These are phyloP conservation scores for Magnaporthiopsis incrustans DNA, from an alignment of 2,329 filamentous ascomycete genomes.

Conservation along the genomic window DNA sequence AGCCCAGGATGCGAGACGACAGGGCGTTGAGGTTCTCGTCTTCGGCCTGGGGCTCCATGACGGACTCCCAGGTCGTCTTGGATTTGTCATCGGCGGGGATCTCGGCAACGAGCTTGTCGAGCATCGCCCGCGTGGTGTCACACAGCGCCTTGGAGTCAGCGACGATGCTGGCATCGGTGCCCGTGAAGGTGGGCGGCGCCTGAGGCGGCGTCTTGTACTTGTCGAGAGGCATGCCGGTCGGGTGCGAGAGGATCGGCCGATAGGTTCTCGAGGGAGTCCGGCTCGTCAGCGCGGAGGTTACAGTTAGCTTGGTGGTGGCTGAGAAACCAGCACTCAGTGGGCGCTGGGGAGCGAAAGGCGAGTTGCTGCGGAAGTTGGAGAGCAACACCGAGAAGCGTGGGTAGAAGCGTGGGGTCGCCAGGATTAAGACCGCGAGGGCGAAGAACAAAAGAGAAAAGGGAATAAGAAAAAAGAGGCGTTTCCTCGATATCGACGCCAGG, in stretches of 20 bases:
- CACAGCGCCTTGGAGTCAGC: constrained; percentile 60
- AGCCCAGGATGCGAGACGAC: constrained; percentile 59
- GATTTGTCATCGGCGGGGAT: constrained; percentile 41
- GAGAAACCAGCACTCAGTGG: neutral
- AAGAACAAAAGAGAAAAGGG: constrained; percentile 49
- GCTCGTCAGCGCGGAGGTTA: constrained; percentile 16
- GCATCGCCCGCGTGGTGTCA: constrained; percentile 50
- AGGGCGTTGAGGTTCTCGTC: constrained; percentile 61
- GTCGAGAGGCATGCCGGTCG: constrained; percentile 53
- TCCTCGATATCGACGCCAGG: constrained; percentile 27
- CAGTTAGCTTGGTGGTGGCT: neutral
- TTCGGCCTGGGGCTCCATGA: constrained; percentile 58
- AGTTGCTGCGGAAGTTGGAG: constrained; percentile 41
- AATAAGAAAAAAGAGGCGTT: constrained; percentile 26
- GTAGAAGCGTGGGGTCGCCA: constrained; percentile 56
- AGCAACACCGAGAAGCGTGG: constrained; percentile 51
- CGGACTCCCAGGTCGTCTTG: constrained; percentile 45
- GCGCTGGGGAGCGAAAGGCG: constrained; percentile 14
- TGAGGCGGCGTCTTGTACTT: constrained; percentile 70
- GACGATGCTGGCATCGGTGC: constrained; percentile 61
- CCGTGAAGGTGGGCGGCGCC: constrained; percentile 68
- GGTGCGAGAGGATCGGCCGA: constrained; percentile 32
- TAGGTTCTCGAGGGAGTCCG: constrained; percentile 25
- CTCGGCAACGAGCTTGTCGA: constrained; percentile 61
- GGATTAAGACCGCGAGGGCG: constrained; percentile 47